A percentile compares a stretch with the other conserved stretches of the same genome.
phyloP scores from a whole-genome alignment of 495 filamentous ascomycete genomes.

The Collariella sp. region DNA sequence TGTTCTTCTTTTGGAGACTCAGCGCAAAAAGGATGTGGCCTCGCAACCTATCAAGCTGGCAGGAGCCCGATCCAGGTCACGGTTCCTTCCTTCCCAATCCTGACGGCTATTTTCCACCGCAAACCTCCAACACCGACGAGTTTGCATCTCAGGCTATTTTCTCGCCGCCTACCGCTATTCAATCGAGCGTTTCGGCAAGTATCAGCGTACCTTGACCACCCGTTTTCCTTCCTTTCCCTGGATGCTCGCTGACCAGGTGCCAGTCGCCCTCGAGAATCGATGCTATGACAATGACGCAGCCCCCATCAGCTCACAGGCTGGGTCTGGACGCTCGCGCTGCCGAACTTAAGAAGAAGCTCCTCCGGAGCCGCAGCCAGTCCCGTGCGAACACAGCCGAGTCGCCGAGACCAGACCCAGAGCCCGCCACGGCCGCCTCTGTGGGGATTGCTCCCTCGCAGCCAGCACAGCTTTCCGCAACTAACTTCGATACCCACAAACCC shows the following conservation, averaged over 20 bases:
- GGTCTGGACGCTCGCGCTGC: slow-evolving; percentile 19
- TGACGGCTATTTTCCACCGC: too few relatives aligned
- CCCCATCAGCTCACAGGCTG: background rate
- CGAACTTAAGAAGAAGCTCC: slow-evolving; percentile 22
- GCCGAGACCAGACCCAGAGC: background rate
- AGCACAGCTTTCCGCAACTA: background rate
- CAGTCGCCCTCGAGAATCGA: background rate
- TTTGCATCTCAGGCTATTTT: background rate
- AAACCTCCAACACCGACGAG: background rate
- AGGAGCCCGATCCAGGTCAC: background rate
- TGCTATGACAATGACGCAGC: background rate
- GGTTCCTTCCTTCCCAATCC: too few relatives aligned
- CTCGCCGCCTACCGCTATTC: background rate
- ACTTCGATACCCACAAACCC: slow-evolving; percentile 1
- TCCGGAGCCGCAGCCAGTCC: slow-evolving; percentile 9
- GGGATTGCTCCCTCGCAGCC: background rate
- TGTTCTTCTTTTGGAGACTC: background rate
- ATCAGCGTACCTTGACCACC: background rate
- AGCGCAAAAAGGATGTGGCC: background rate
- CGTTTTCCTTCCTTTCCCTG: background rate
- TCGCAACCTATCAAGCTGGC: background rate
- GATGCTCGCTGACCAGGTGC: background rate
- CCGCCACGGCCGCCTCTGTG: background rate
- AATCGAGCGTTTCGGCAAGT: background rate
- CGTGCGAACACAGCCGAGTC: background rate